Evolutionary conservation across 2,329 filamentous ascomycete genomes (phyloP).

Genomic region (Leptographium galeiforme): DNA sequence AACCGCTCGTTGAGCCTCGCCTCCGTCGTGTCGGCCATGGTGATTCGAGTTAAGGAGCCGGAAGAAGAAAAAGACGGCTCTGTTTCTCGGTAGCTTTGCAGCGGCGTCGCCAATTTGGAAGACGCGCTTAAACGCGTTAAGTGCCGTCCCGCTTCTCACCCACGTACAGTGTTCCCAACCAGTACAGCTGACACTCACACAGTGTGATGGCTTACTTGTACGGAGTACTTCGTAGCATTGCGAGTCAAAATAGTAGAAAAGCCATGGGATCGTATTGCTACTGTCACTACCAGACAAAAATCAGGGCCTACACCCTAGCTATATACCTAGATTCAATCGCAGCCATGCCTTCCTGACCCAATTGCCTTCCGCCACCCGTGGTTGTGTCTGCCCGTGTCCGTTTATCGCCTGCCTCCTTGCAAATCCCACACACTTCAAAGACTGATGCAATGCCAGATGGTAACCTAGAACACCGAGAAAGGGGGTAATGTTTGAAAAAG

Average conservation of each 20-base stretch:
- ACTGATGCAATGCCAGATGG: background rate
- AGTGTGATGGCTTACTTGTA: background rate
- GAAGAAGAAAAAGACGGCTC: background rate
- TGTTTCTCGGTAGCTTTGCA: background rate
- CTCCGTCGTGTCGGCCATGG: conserved; percentile 25
- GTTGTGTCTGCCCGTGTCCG: background rate
- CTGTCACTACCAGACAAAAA: too few relatives aligned
- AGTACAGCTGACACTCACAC: background rate
- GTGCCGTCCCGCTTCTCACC: background rate
- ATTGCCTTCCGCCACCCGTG: background rate
- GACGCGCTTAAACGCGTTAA: background rate
- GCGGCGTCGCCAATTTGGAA: background rate
- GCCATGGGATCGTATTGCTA: too few relatives aligned
- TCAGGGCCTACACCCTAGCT: too few relatives aligned
- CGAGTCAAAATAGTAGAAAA: too few relatives aligned
- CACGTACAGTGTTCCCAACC: background rate
- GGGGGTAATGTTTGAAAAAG: background rate
- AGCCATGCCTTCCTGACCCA: background rate
- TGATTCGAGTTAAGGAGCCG: background rate
- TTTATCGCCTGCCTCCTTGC: background rate
- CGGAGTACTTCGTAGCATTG: too few relatives aligned
- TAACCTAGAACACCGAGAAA: background rate
- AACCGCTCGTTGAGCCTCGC: conserved; percentile 37
- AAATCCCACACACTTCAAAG: background rate
- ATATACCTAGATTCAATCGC: background rate